Percentiles rank a stretch among this genome's conserved stretches.
Evolutionary conservation across 2,329 filamentous ascomycete genomes (phyloP).

Genomic region (Claviceps sp.): DNA sequence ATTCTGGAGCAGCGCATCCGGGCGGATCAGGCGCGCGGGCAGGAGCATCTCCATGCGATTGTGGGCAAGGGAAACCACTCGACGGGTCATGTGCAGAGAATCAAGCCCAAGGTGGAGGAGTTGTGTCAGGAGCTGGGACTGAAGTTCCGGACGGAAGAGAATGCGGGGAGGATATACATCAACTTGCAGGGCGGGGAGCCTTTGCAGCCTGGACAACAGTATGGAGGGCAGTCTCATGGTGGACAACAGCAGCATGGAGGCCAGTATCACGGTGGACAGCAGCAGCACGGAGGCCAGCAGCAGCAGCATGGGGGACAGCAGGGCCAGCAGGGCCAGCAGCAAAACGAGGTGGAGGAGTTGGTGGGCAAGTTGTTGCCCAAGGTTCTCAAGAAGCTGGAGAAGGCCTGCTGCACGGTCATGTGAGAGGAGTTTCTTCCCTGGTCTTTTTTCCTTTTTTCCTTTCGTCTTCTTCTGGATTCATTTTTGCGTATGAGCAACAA

Average conservation of each 20-base stretch:
- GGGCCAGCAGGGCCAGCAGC: conserved; percentile 28
- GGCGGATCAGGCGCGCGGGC: conserved; percentile 58
- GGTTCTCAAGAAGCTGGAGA: conserved; percentile 51
- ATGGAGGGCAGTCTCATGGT: conserved; percentile 11
- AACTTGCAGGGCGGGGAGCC: conserved; percentile 65
- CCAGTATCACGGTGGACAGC: conserved; percentile 28
- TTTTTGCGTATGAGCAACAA: neutral
- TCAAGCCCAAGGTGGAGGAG: conserved; percentile 88
- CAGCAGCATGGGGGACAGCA: conserved; percentile 26
- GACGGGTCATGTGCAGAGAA: conserved; percentile 69
- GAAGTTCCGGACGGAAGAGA: conserved; percentile 74
- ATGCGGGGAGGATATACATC: conserved; percentile 79
- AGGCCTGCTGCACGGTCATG: conserved; percentile 65
- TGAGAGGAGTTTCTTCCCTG: conserved; percentile 21
- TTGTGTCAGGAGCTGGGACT: conserved; percentile 74
- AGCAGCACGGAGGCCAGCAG: conserved; percentile 11
- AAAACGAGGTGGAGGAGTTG: conserved; percentile 44
- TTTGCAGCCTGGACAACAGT: conserved; percentile 24
- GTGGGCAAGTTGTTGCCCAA: conserved; percentile 47
- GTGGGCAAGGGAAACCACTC: conserved; percentile 93
- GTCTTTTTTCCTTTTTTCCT: neutral
- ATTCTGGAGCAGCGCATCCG: conserved; percentile 78
- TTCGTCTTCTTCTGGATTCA: neutral
- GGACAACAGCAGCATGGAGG: conserved; percentile 19
- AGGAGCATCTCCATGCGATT: conserved; percentile 83